Percentiles rank a stretch among this genome's conserved stretches.
Conservation (phyloP, 495 filamentous ascomycete genomes). For the Penicillium fimorum region DNA sequence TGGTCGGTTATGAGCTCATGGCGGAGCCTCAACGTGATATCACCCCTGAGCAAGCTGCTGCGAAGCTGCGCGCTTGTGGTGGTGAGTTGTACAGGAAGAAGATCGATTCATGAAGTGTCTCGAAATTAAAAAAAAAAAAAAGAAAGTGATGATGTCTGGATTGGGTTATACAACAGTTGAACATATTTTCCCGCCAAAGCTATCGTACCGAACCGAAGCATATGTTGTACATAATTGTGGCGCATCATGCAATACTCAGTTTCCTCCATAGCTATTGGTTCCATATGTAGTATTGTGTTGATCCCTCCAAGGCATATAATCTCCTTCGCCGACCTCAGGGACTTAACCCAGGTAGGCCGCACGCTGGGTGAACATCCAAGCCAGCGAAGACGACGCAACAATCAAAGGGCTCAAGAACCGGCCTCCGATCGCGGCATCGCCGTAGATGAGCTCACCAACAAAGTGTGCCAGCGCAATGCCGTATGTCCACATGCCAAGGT, state of each 20-base stretch:
- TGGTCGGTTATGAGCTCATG: constrained; percentile 88
- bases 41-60: constrained; percentile 93
- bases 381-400: constrained; percentile 63
- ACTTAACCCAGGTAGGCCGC: constrained; percentile 30
- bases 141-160: background rate
- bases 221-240: background rate
- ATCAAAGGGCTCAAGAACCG: constrained; percentile 70
- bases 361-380: constrained; percentile 79
- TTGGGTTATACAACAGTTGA: background rate
- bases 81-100: constrained; percentile 81
- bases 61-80: constrained; percentile 67
- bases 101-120: constrained; percentile 32
- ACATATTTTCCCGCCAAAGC: background rate
- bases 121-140: background rate
- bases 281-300: background rate
- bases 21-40: constrained; percentile 97
- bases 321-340: background rate
- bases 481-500: constrained; percentile 78
- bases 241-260: background rate
- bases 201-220: background rate
- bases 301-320: background rate
- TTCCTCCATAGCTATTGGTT: background rate
- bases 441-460: constrained; percentile 70
- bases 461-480: constrained; percentile 80
- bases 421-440: constrained; percentile 65